Evolutionary conservation across 2,329 filamentous ascomycete genomes (phyloP).

Genomic region (Penicillium brevicompactum): DNA sequence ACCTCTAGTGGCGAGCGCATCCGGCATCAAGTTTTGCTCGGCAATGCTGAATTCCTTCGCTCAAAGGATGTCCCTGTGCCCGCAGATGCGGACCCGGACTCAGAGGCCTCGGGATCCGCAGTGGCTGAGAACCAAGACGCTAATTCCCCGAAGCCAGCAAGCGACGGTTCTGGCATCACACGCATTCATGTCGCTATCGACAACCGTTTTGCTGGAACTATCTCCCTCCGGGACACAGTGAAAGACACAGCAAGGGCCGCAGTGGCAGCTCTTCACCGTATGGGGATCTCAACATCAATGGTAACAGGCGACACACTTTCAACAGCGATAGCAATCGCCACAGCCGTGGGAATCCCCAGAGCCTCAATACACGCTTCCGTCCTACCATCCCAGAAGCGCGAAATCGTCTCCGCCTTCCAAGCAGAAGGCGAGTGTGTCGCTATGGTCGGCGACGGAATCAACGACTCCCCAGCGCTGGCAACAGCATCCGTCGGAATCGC

Average conservation of each 20-base stretch:
- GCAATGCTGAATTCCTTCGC: slow-evolving; percentile 76
- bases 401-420: slow-evolving; percentile 78
- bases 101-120: slow-evolving; percentile 16
- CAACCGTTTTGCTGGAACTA: slow-evolving; percentile 74
- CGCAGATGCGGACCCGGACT: slow-evolving; percentile 41
- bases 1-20: slow-evolving; percentile 66
- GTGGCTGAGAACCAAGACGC: slow-evolving; percentile 23
- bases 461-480: slow-evolving; percentile 92
- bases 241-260: slow-evolving; percentile 83
- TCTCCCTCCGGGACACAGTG: slow-evolving; percentile 86
- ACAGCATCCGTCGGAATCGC: slow-evolving; percentile 93
- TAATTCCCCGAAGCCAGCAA: slow-evolving; percentile 35
- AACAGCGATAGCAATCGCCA: slow-evolving; percentile 81
- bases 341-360: slow-evolving; percentile 75
- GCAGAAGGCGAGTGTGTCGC: slow-evolving; percentile 74
- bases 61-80: slow-evolving; percentile 65
- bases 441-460: slow-evolving; percentile 99
- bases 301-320: slow-evolving; percentile 90
- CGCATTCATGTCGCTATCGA: slow-evolving; percentile 91
- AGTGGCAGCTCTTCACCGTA: slow-evolving; percentile 76
- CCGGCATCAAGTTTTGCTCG: slow-evolving; percentile 78
- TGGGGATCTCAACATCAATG: slow-evolving; percentile 85
- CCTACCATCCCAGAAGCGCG: slow-evolving; percentile 86
- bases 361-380: slow-evolving; percentile 83
- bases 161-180: slow-evolving; percentile 68